phyloP scores from a whole-genome alignment of 2,329 filamentous ascomycete genomes.

The Hypoxylon sp. region DNA sequence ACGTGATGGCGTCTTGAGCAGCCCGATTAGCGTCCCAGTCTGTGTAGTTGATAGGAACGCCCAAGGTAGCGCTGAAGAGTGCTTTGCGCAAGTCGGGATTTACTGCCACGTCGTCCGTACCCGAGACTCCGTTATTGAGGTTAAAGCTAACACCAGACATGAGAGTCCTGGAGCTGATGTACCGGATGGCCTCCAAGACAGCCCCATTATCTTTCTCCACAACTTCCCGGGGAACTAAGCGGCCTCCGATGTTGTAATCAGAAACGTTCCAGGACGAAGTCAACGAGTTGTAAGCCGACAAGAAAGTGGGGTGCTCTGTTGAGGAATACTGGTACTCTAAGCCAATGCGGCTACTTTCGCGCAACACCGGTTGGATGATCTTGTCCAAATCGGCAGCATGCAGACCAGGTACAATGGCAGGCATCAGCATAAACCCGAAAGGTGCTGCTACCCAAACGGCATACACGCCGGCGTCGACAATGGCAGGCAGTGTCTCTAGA shows the following conservation, averaged over 20 bases:
- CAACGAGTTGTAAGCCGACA: neutral
- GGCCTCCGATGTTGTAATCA: neutral
- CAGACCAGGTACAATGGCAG: neutral
- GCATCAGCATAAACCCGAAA: neutral
- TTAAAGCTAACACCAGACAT: neutral
- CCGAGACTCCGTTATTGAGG: neutral
- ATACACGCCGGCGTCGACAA: neutral
- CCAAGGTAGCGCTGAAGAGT: neutral
- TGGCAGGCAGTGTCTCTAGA: neutral
- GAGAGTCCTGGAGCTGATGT: neutral
- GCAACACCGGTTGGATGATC: neutral
- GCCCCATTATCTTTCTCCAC: neutral
- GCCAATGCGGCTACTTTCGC: neutral
- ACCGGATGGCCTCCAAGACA: neutral
- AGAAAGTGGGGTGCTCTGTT: neutral
- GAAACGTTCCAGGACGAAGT: neutral
- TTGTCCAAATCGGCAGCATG: neutral
- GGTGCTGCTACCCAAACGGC: neutral
- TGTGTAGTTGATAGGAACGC: neutral
- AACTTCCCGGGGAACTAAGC: neutral
- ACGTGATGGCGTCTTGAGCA: neutral
- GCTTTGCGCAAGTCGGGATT: slow-evolving; percentile 7
- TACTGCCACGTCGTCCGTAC: neutral
- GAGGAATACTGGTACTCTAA: neutral
- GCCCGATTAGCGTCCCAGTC: no score